Evolutionary conservation across 768 basidiomycete species (phyloP).

Genomic region (Russula brevipes): DNA sequence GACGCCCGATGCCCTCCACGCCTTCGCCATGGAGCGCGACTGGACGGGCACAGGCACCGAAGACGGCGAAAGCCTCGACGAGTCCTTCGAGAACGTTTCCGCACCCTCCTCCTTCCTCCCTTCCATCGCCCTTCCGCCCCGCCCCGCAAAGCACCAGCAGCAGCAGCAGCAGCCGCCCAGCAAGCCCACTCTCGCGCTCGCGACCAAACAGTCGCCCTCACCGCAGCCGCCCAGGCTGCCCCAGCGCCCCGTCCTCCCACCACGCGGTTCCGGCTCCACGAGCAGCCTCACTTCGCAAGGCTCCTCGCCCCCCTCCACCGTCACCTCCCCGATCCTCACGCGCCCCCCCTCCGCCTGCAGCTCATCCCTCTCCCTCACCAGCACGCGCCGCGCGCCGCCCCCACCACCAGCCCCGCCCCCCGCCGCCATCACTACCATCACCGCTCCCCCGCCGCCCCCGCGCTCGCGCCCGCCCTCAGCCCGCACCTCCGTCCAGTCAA

Average conservation of each 20-base stretch:
- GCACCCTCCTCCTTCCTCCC: slow-evolving; percentile 40
- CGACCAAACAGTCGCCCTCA: background rate
- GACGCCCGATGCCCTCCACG: slow-evolving; percentile 24
- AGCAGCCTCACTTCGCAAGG: slow-evolving; percentile 19
- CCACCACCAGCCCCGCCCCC: background rate
- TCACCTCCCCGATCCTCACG: slow-evolving; percentile 31
- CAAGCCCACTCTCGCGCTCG: slow-evolving; percentile 6
- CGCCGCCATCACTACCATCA: background rate
- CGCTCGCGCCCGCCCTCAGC: slow-evolving; percentile 29
- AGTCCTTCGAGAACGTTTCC: slow-evolving; percentile 65
- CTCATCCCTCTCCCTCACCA: slow-evolving; percentile 2
- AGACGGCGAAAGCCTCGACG: slow-evolving; percentile 52
- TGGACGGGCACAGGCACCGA: slow-evolving; percentile 35
- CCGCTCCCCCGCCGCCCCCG: slow-evolving; percentile 7
- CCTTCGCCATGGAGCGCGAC: slow-evolving; percentile 42
- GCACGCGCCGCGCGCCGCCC: slow-evolving; percentile 14
- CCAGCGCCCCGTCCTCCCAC: slow-evolving; percentile 12
- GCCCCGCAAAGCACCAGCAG: slow-evolving; percentile 15
- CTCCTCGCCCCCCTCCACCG: slow-evolving; percentile 35
- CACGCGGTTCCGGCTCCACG: background rate
- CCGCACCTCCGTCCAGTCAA: slow-evolving; percentile 34
- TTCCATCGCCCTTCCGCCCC: slow-evolving; percentile 30
- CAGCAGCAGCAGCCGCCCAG: slow-evolving; percentile 29
- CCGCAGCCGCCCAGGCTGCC: slow-evolving; percentile 22
- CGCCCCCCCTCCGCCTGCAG: slow-evolving; percentile 4